These are phyloP conservation scores for Populus deltoides DNA, from an alignment of 345 rosid species.

Conservation along the genomic window DNA sequence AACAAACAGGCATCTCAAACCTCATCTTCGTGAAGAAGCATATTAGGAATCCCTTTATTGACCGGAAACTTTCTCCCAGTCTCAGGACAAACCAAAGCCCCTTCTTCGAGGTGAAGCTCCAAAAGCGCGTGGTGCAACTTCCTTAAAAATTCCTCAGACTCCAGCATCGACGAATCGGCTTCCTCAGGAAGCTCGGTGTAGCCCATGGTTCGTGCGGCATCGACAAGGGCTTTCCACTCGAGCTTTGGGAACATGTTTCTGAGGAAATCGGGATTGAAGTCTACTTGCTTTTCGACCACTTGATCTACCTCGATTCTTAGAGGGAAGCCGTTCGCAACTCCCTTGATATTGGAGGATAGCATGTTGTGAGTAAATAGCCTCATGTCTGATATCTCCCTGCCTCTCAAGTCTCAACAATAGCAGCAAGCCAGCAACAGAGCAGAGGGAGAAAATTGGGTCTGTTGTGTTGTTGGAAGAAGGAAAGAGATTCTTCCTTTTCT, in stretches of 20 bases:
- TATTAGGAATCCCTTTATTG: constrained; percentile 80
- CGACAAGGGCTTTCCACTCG: constrained; percentile 76
- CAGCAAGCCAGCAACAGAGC: neutral
- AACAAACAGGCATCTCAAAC: constrained; percentile 35
- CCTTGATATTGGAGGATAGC: constrained; percentile 85
- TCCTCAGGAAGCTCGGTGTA: constrained; percentile 65
- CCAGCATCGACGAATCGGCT: constrained; percentile 45
- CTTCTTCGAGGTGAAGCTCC: constrained; percentile 85
- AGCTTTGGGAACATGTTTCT: constrained; percentile 65
- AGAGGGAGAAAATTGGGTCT: neutral
- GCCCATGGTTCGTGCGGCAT: constrained; percentile 65
- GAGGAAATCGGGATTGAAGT: constrained; percentile 73
- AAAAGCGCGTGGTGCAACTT: constrained; percentile 82
- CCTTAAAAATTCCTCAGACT: constrained; percentile 63
- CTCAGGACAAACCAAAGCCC: constrained; percentile 88
- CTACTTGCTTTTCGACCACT: constrained; percentile 60
- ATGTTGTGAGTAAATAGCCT: constrained; percentile 84
- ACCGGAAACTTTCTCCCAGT: constrained; percentile 72
- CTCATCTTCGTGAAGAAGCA: constrained; percentile 98
- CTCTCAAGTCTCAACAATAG: neutral
- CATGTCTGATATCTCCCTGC: constrained; percentile 31
- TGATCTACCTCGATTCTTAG: constrained; percentile 61
- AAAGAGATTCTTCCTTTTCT: neutral
- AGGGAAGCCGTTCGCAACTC: constrained; percentile 79
- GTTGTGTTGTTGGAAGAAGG: neutral